A percentile compares a stretch with the other conserved stretches of the same genome.
Evolutionary conservation across 1,284 basidiomycete genomes (phyloP).

Genomic region (Athelia psychrophila): DNA sequence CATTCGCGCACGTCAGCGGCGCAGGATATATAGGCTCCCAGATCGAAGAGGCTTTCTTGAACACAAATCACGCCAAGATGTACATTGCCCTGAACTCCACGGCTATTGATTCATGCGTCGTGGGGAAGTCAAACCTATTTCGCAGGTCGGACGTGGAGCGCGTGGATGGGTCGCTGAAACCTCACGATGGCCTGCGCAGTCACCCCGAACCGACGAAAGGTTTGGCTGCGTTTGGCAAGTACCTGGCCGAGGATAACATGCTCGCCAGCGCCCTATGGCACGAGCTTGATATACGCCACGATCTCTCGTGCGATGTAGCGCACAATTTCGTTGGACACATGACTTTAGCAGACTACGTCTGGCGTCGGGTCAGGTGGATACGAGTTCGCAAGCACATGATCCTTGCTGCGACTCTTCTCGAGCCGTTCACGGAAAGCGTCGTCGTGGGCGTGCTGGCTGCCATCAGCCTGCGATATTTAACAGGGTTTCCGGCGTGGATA

Average conservation of each 20-base stretch:
- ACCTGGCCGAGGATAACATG: slow-evolving; percentile 96
- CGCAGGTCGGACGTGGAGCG: slow-evolving; percentile 84
- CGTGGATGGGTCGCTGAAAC: slow-evolving; percentile 57
- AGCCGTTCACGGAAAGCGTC: slow-evolving; percentile 88
- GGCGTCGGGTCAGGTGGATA: slow-evolving; percentile 90
- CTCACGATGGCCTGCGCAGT: slow-evolving; percentile 20
- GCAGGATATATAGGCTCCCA: slow-evolving; percentile 70
- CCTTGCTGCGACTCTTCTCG: slow-evolving; percentile 75
- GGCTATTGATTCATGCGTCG: slow-evolving; percentile 91
- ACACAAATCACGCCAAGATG: slow-evolving; percentile 99
- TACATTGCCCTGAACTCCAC: slow-evolving; percentile 93
- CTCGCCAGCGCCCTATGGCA: slow-evolving; percentile 90
- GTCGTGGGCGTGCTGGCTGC: slow-evolving; percentile 65
- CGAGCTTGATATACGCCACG: slow-evolving; percentile 82
- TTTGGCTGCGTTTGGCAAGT: slow-evolving; percentile 78
- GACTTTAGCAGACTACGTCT: slow-evolving; percentile 77
- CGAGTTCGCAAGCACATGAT: slow-evolving; percentile 93
- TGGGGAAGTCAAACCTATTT: slow-evolving; percentile 97
- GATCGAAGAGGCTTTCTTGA: slow-evolving; percentile 93
- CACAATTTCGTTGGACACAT: slow-evolving; percentile 88
- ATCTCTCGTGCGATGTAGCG: slow-evolving; percentile 85
- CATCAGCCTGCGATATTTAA: slow-evolving; percentile 52
- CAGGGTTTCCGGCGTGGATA: slow-evolving; percentile 48
- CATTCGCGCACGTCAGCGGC: slow-evolving; percentile 77
- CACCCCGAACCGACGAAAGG: slow-evolving; percentile 37